phyloP scores from a whole-genome alignment of 768 basidiomycete species.

The Agaricus subrufescens region DNA sequence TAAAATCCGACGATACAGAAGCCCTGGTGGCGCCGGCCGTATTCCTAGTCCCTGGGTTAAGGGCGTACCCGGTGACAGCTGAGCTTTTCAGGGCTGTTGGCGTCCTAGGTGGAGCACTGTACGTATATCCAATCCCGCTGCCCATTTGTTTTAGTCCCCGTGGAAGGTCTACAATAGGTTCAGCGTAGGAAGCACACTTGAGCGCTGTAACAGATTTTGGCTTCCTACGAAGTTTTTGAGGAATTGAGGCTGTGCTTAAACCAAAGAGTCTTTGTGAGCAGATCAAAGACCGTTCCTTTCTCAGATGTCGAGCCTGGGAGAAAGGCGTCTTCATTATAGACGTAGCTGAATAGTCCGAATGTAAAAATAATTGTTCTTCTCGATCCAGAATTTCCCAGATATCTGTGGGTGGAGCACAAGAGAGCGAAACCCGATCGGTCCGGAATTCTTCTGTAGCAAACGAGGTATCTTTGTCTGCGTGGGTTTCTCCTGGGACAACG shows the following conservation, averaged over 20 bases:
- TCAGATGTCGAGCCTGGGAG: slow-evolving; percentile 29
- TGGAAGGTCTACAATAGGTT: slow-evolving; percentile 33
- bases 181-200: slow-evolving; percentile 23
- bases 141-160: slow-evolving; percentile 42
- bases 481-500: neutral
- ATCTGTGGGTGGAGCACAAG: slow-evolving; percentile 20
- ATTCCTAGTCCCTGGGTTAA: slow-evolving; percentile 2
- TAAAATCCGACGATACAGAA: slow-evolving; percentile 26
- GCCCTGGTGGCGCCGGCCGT: neutral
- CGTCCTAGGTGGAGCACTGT: slow-evolving; percentile 23
- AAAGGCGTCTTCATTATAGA: slow-evolving; percentile 20
- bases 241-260: slow-evolving; percentile 27
- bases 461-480: neutral
- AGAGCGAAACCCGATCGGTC: neutral
- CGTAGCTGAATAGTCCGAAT: slow-evolving; percentile 9
- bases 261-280: slow-evolving; percentile 21
- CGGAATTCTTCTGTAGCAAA: neutral
- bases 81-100: neutral
- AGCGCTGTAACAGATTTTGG: slow-evolving; percentile 22
- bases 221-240: slow-evolving; percentile 36
- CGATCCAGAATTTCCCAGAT: slow-evolving; percentile 46
- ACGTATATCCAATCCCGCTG: slow-evolving; percentile 49
- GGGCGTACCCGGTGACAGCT: neutral
- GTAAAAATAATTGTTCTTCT: slow-evolving; percentile 18
- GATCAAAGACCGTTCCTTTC: slow-evolving; percentile 33